phyloP scores from a whole-genome alignment of 108 stramenopile species.

The Schizochytrium sp. region DNA sequence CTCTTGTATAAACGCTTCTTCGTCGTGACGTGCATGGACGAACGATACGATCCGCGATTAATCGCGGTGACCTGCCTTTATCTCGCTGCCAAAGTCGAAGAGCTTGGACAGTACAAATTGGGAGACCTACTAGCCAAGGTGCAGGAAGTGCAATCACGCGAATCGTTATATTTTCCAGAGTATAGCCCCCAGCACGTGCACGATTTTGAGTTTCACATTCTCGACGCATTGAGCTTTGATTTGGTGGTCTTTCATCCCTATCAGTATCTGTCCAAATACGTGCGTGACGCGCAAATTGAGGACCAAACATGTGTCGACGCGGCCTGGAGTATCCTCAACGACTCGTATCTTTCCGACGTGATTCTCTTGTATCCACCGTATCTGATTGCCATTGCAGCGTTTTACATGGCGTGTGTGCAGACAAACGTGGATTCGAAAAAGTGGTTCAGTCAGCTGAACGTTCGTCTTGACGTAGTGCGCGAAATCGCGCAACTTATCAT shows the following conservation, averaged over 20 bases:
- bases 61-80: not conserved
- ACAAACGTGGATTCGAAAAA: not conserved
- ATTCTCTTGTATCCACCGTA: constrained; percentile 1
- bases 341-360: not conserved
- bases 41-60: not conserved
- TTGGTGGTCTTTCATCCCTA: not conserved
- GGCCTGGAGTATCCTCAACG: constrained; percentile 10
- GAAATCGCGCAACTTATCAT: not conserved
- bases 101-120: not conserved
- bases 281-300: not conserved
- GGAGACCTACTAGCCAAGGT: not conserved
- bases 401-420: constrained; percentile 1
- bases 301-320: not conserved
- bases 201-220: constrained; percentile 1
- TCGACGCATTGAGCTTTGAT: not conserved
- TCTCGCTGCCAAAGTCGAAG: not conserved
- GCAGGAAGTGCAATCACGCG: not conserved
- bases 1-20: constrained; percentile 10
- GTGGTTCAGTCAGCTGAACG: not conserved
- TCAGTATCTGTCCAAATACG: not conserved
- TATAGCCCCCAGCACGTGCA: not conserved
- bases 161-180: not conserved
- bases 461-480: not conserved
- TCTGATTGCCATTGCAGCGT: not conserved
- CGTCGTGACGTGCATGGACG: not conserved